Base-by-base conservation (phyloP, 176 grass and related monocot genomes). In the Alopecurus myosuroides region DNA sequence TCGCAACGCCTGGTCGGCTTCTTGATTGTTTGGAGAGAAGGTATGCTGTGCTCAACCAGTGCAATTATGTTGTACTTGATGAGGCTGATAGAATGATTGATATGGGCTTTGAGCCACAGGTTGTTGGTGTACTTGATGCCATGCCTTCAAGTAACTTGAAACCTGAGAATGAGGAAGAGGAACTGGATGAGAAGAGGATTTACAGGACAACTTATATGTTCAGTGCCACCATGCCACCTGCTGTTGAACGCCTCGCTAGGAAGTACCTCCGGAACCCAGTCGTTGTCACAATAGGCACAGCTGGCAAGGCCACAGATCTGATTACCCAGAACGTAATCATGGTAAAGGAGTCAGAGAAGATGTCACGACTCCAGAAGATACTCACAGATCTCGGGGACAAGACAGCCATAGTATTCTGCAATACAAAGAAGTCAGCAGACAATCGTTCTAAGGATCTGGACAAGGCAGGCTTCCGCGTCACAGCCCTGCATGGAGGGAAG, bases 41-140 rank as follows among this genome's bases (percentile, higher is more conserved):
- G 63, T 98, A 95, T 87, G 96, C 89, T 66, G 96, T 98, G 28
- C 93, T 98, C 31, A 98, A 98, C 57, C 96, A 98, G 76, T 98
- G 96, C 72, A 98, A 98, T 62, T 98, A 98, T 85, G 96, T 98
- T 28, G 93, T 98, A 41, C 91, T 98, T 44, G 96, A 98, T 84
- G 96, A 98, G 79, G 96, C 96, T 83, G 96, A 98, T 90, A 82
- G 96, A 41, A 98, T 98, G 96, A 98, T 98, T 88, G 96, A 98
- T 75, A 98, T 98, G 96, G 96, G 96, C 11, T 98, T 98, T 46
- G 96, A 98, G 91, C 93, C 91, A 18, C 96, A 98, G 86, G 96
- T 95, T 85, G 88, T 98, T 78, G 96, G 96, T 63, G 96, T 98
- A 29, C 89, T 98, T 28, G 93, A 98, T 2, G 93, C 93, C 0